These are phyloP conservation scores for Selaginella moellendorffii DNA, from an alignment of 75 land plant genomes.

Conservation along the genomic window DNA sequence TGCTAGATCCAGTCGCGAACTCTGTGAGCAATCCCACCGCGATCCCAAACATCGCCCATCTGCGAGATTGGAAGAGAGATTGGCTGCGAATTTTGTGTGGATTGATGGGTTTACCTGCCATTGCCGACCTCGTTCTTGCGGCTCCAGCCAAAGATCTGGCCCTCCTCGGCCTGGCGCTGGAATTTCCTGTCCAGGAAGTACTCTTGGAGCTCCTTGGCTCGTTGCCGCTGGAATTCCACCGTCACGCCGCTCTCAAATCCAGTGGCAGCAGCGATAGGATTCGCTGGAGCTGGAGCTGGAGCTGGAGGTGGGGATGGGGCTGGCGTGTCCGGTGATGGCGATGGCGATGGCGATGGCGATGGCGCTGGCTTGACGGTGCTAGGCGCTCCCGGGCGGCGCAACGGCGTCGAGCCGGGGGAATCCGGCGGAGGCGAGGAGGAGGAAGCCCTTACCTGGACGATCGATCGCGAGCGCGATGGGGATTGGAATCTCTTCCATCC, in stretches of 20 bases:
- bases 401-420: too few species aligned
- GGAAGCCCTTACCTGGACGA: too few species aligned
- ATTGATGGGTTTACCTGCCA: constrained; percentile 96
- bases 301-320: constrained; percentile 4
- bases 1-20: constrained; percentile 88
- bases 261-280: not conserved
- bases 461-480: too few species aligned
- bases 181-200: constrained; percentile 74
- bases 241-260: constrained; percentile 32
- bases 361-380: too few species aligned
- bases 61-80: constrained; percentile 15
- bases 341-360: constrained; percentile 17
- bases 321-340: constrained; percentile 10
- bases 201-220: constrained; percentile 89
- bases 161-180: constrained; percentile 44
- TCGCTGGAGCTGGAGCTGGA: too few species aligned
- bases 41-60: constrained; percentile 99
- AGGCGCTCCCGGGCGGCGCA: too few species aligned
- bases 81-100: not conserved
- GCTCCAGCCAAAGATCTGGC: constrained; percentile 71
- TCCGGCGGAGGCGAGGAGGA: too few species aligned
- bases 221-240: constrained; percentile 79
- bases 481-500: too few species aligned
- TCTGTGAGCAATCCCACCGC: constrained; percentile 95
- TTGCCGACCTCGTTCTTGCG: constrained; percentile 81